These are phyloP conservation scores for Magnusiomyces fungicola DNA, from an alignment of 1,139 yeast genomes.

Conservation along the genomic window DNA sequence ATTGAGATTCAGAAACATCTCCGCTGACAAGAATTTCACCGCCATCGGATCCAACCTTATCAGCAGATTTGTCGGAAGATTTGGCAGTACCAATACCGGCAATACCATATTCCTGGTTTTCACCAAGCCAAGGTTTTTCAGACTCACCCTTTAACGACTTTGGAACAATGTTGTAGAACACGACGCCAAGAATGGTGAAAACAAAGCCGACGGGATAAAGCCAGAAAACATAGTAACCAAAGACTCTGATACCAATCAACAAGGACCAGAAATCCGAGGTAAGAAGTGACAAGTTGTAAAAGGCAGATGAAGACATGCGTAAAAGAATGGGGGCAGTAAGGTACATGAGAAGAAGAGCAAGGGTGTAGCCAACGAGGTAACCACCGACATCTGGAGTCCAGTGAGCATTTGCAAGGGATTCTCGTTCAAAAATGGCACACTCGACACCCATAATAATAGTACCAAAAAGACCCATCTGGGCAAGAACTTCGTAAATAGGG, in stretches of 20 bases:
- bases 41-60: too few relatives aligned
- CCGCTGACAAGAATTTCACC: too few relatives aligned
- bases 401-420: conserved; percentile 30
- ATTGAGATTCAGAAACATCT: too few relatives aligned
- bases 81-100: conserved; percentile 38
- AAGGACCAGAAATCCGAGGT: conserved; percentile 42
- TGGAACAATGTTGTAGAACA: conserved; percentile 36
- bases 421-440: conserved; percentile 37
- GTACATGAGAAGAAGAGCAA: conserved; percentile 35
- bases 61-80: neutral
- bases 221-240: conserved; percentile 40
- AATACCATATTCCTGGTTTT: conserved; percentile 34
- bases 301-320: conserved; percentile 41
- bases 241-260: conserved; percentile 37
- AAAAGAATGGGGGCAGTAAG: conserved; percentile 37
- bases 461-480: conserved; percentile 39
- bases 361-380: conserved; percentile 37
- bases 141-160: conserved; percentile 35
- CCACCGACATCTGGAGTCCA: conserved; percentile 38
- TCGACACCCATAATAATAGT: conserved; percentile 38
- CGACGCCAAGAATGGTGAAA: conserved; percentile 36
- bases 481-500: conserved; percentile 39
- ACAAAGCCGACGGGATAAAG: conserved; percentile 41
- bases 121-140: conserved; percentile 41
- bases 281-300: conserved; percentile 38